Evolutionary conservation across 352 stramenopile genomes (phyloP), one percentile per base, ranked within the genome.

Genomic region (Phytophthora pinifolia): DNA sequence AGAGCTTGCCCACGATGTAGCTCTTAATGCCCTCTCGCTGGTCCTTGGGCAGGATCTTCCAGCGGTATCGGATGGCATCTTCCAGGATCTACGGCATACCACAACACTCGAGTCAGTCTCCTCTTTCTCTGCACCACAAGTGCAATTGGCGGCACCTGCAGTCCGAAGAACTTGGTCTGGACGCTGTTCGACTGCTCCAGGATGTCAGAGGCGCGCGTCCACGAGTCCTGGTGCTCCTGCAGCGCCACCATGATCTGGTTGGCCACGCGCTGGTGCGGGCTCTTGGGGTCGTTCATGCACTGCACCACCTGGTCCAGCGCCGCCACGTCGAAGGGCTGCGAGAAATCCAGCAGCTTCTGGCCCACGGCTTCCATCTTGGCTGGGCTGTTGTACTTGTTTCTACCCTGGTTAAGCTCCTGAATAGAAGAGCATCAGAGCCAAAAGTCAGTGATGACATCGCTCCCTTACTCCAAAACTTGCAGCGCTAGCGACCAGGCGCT

Each of bases 1-100:
- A 89, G 49, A 99, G 84, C 73, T 99, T 99, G 59, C 86, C 82
- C 6, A 99, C 94, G 36, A 99, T 97, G 74, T 98, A 99, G 55
- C 97, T 98, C 80, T 98, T 98, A 63, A 99, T 99, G 37, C 96
- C 96, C 51, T 99, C 93, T 33, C 94, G 92, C 74, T 99, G 96
- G 48, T 98, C 93, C 54, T 88, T 83, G n/a, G 95, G 93, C 54
- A 98, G 63, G 55, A 98, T 94, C 65, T 98, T 98, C 95, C 95
- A 98, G 74, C 92, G 82, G 57, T 98, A 98, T 37, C 96, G 88
- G 48, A 99, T 98, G 13, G 95, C 95, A 63, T 99, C 95, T 70
- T 99, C 96, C 45, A 99, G 78, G 43, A 99, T 89, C 79, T 98
- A 80, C 29, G 83, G 1, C 8, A 48, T 43, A 41, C 15, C 6